Evolutionary conservation across 176 grass and related monocot species (phyloP).

Genomic region (Bolboschoenus planiculmis): DNA sequence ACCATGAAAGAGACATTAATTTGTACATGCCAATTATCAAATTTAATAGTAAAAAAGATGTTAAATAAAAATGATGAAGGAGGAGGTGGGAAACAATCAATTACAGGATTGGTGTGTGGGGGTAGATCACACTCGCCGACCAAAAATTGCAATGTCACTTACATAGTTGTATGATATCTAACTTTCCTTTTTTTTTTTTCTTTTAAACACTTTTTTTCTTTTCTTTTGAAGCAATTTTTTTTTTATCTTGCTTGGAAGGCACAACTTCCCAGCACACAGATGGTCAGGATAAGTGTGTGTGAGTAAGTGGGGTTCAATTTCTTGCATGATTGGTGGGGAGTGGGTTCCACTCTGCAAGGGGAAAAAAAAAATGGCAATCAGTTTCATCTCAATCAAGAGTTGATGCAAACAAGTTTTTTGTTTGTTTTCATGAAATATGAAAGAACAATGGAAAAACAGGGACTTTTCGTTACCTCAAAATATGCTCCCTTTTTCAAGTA

Average conservation of each 20-base stretch:
- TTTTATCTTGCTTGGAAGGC: constrained; percentile 16
- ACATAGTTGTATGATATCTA: neutral
- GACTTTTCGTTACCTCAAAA: neutral
- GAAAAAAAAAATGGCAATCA: constrained; percentile 11
- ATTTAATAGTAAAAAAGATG: too few relatives aligned
- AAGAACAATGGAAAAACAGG: neutral
- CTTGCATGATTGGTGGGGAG: constrained; percentile 11
- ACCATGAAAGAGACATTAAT: neutral
- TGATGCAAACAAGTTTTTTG: constrained; percentile 7
- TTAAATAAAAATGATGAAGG: neutral
- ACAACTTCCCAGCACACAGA: neutral
- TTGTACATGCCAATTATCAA: too few relatives aligned
- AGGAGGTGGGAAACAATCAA: neutral
- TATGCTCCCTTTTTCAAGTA: neutral
- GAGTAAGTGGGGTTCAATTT: constrained; percentile 9
- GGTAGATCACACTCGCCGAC: neutral
- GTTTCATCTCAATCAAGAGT: neutral
- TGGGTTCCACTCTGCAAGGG: constrained; percentile 3
- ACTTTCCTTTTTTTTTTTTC: neutral
- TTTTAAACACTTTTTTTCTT: neutral
- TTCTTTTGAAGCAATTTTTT: neutral
- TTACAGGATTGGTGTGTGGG: neutral
- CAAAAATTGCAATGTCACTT: neutral
- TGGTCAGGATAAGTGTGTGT: neutral
- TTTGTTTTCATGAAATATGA: neutral